These are phyloP conservation scores for Termitomyces heimii DNA, from an alignment of 768 basidiomycete species.

Conservation along the genomic window DNA sequence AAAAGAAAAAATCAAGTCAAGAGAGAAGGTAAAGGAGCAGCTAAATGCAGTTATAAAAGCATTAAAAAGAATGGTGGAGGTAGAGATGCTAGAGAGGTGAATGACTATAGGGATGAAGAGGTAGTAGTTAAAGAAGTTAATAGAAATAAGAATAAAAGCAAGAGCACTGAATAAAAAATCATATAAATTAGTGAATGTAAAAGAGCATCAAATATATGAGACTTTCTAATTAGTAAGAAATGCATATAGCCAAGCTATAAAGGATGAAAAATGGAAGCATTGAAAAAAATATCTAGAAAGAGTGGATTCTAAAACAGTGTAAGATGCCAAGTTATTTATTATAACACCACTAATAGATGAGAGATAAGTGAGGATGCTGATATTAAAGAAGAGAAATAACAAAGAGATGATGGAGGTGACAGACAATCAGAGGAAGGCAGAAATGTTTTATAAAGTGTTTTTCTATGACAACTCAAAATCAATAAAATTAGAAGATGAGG, in stretches of 20 bases:
- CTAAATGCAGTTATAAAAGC: background rate
- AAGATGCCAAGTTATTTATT: slow-evolving; percentile 19
- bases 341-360: slow-evolving; percentile 16
- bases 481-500: no score
- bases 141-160: background rate
- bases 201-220: slow-evolving; percentile 17
- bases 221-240: background rate
- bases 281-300: background rate
- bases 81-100: background rate
- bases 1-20: no score
- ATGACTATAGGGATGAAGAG: background rate
- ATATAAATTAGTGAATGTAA: background rate
- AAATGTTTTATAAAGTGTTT: slow-evolving; percentile 17
- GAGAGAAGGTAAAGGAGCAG: background rate
- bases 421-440: slow-evolving; percentile 21
- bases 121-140: no score
- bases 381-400: background rate
- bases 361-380: slow-evolving; percentile 4
- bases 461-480: no score
- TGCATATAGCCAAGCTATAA: background rate
- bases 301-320: slow-evolving; percentile 5
- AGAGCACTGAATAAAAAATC: background rate
- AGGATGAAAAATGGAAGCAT: slow-evolving; percentile 15
- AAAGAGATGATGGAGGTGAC: background rate
- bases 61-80: background rate